phyloP scores from a whole-genome alignment of 805 yeast genomes.

The Wickerhamomyces bisporus region DNA sequence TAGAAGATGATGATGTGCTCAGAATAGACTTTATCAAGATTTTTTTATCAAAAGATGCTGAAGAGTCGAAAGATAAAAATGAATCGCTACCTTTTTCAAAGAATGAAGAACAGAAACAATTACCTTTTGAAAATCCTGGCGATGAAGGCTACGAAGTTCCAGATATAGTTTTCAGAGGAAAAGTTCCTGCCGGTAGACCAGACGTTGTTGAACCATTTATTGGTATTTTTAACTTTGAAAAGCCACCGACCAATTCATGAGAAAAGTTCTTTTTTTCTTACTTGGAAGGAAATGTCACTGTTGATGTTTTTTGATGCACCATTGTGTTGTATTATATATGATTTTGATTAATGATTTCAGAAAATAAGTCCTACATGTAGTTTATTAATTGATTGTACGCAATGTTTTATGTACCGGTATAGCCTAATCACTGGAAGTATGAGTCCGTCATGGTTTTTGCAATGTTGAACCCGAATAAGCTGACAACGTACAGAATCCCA shows the following conservation, averaged over 20 bases:
- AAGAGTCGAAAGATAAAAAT: constrained; percentile 3
- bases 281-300: too few relatives aligned
- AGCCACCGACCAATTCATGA: constrained; percentile 7
- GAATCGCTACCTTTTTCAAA: not conserved
- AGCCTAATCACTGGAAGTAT: constrained; percentile 13
- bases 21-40: constrained; percentile 49
- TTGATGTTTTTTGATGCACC: too few relatives aligned
- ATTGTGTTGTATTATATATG: too few relatives aligned
- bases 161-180: constrained; percentile 43
- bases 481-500: constrained; percentile 51
- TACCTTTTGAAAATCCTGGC: constrained; percentile 25
- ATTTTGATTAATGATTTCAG: too few relatives aligned
- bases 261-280: too few relatives aligned
- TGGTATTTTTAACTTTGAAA: constrained; percentile 49
- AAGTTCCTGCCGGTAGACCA: constrained; percentile 48
- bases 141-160: constrained; percentile 39
- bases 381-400: too few relatives aligned
- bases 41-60: constrained; percentile 21
- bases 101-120: constrained; percentile 7
- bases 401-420: not conserved
- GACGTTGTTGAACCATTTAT: constrained; percentile 49
- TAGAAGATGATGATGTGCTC: constrained; percentile 40
- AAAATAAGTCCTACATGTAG: too few relatives aligned
- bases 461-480: constrained; percentile 66
- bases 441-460: constrained; percentile 55